These are phyloP conservation scores for Fragilaria crotonensis DNA, from an alignment of 108 stramenopile species.

Conservation along the genomic window DNA sequence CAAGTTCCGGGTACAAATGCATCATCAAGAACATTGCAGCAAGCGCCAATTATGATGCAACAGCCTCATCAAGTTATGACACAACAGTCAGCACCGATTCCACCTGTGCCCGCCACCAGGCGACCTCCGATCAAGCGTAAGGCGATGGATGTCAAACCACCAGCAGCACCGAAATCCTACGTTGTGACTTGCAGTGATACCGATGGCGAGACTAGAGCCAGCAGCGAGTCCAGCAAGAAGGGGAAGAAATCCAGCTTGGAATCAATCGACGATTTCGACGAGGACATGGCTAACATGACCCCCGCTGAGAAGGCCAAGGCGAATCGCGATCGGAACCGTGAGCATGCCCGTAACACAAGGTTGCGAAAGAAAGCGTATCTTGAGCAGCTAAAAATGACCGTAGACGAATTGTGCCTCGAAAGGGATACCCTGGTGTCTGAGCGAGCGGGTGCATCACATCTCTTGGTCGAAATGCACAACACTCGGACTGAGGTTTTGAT, in stretches of 20 bases:
- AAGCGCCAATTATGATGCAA: not conserved
- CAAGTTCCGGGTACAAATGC: not conserved
- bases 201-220: slow-evolving; percentile 31
- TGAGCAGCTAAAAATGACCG: slow-evolving; percentile 84
- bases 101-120: not conserved
- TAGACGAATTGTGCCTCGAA: slow-evolving; percentile 82
- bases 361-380: slow-evolving; percentile 93
- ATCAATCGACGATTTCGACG: slow-evolving; percentile 7
- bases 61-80: not conserved
- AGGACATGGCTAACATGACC: slow-evolving; percentile 34
- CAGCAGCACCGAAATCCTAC: not conserved
- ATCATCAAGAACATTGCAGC: not conserved
- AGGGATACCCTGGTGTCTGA: slow-evolving; percentile 68
- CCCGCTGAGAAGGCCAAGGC: slow-evolving; percentile 54
- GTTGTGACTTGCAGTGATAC: slow-evolving; percentile 79
- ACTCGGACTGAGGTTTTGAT: slow-evolving; percentile 79
- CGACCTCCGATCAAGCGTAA: not conserved
- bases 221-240: slow-evolving; percentile 1
- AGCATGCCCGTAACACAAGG: slow-evolving; percentile 90
- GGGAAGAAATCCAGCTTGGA: not conserved
- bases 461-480: slow-evolving; percentile 75
- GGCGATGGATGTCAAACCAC: not conserved
- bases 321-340: slow-evolving; percentile 90
- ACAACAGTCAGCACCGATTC: not conserved
- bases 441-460: slow-evolving; percentile 59